Evolutionary conservation across 768 basidiomycete genomes (phyloP).

Genomic region (Pulveroboletus frians): DNA sequence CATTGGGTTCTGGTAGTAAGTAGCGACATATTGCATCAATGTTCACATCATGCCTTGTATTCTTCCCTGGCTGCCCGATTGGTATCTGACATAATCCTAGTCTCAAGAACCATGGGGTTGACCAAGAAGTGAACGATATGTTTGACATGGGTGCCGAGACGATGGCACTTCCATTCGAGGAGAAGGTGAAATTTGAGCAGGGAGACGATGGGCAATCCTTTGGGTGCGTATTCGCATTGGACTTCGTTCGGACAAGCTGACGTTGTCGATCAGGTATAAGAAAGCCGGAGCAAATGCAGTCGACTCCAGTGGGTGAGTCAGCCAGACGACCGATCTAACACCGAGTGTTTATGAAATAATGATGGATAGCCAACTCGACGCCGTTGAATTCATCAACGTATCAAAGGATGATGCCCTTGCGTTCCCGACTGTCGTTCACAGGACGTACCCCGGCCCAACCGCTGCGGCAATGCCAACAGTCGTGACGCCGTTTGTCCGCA

Average conservation of each 20-base stretch:
- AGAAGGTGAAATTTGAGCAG: slow-evolving; percentile 41
- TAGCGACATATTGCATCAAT: slow-evolving; percentile 4
- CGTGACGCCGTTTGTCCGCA: slow-evolving; percentile 50
- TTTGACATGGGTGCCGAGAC: slow-evolving; percentile 40
- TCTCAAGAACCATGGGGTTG: slow-evolving; percentile 41
- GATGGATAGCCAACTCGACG: slow-evolving; percentile 34
- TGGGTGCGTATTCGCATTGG: slow-evolving; percentile 23
- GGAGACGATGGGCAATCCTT: slow-evolving; percentile 38
- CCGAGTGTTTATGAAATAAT: neutral
- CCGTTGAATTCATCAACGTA: slow-evolving; percentile 60
- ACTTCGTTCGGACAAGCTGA: neutral
- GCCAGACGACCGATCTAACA: neutral
- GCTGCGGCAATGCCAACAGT: slow-evolving; percentile 45
- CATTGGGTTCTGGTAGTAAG: slow-evolving; percentile 54
- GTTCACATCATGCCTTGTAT: neutral
- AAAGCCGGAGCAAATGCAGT: slow-evolving; percentile 57
- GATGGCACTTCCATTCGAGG: slow-evolving; percentile 37
- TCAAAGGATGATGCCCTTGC: slow-evolving; percentile 65
- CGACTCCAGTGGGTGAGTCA: slow-evolving; percentile 46
- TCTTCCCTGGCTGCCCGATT: neutral
- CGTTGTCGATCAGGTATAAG: slow-evolving; percentile 43
- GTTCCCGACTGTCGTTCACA: slow-evolving; percentile 48
- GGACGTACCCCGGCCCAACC: slow-evolving; percentile 54
- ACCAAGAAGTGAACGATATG: slow-evolving; percentile 34
- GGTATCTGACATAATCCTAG: slow-evolving; percentile 16